A percentile compares a stretch with the other conserved stretches of the same genome.
Conservation (phyloP, 768 basidiomycete genomes). For the Daedalea quercina region DNA sequence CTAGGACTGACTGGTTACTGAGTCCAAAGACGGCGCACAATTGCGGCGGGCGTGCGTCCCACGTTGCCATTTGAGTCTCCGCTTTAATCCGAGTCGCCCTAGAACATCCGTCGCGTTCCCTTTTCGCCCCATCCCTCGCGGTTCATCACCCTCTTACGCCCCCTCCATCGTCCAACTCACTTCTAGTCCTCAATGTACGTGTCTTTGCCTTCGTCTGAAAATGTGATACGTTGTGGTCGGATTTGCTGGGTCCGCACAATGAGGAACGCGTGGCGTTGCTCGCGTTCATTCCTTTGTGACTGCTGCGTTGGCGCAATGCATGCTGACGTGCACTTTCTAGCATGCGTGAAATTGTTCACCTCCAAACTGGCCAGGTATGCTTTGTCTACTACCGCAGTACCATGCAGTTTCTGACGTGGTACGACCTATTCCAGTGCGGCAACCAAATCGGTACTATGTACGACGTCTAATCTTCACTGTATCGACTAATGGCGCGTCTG, state of each 20-base stretch:
- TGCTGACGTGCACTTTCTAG: conserved; percentile 32
- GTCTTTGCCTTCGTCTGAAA: conserved; percentile 3
- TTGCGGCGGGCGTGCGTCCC: background rate
- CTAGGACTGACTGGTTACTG: too few species aligned
- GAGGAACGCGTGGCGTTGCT: conserved; percentile 10
- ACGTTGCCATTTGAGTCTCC: conserved; percentile 17
- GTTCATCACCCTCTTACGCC: conserved; percentile 21
- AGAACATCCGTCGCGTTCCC: conserved; percentile 16
- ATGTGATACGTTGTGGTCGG: background rate
- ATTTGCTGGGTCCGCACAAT: background rate
- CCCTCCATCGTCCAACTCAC: conserved; percentile 16
- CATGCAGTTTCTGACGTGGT: conserved; percentile 15
- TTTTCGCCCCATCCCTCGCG: conserved; percentile 20
- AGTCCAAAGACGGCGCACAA: too few species aligned
- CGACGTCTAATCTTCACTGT: background rate
- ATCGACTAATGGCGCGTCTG: background rate
- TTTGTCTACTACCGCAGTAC: conserved; percentile 1
- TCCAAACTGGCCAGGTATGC: conserved; percentile 95
- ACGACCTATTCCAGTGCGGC: conserved; percentile 66
- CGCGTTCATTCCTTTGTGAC: conserved; percentile 11
- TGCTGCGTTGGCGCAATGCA: background rate
- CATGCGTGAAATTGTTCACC: conserved; percentile 99
- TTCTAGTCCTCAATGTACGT: conserved; percentile 24
- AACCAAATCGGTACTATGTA: conserved; percentile 86
- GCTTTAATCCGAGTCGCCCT: conserved; percentile 14